Conservation (phyloP, 2,329 filamentous ascomycete genomes). For the Ophiocordyceps unilateralis region DNA sequence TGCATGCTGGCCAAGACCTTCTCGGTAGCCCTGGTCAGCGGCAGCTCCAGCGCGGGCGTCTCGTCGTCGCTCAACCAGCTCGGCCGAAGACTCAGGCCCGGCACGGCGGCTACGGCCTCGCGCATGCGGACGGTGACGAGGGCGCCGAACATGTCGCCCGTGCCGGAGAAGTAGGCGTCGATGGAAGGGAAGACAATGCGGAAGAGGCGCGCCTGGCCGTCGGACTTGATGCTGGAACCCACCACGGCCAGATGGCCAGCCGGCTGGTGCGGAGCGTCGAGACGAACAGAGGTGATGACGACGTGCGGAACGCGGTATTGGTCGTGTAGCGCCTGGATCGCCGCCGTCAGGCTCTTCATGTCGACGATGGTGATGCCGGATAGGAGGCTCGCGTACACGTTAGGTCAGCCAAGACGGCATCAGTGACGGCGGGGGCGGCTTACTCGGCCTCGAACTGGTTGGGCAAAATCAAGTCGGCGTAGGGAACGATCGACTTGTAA, state of each 20-base stretch:
- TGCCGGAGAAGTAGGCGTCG: constrained; percentile 89
- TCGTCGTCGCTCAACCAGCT: constrained; percentile 67
- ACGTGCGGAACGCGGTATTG: constrained; percentile 69
- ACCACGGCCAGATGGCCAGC: constrained; percentile 48
- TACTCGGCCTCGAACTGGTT: constrained; percentile 98
- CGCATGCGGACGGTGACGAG: constrained; percentile 75
- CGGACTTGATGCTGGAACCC: constrained; percentile 53
- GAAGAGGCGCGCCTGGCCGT: constrained; percentile 62
- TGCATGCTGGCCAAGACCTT: constrained; percentile 91
- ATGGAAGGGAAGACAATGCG: constrained; percentile 72
- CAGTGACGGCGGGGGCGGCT: constrained; percentile 13
- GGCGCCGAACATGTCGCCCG: constrained; percentile 96
- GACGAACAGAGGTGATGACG: constrained; percentile 75
- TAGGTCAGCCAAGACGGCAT: background rate
- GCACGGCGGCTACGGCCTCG: constrained; percentile 47
- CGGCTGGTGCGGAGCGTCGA: constrained; percentile 36
- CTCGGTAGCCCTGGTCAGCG: constrained; percentile 67
- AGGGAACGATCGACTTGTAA: constrained; percentile 61
- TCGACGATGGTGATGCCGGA: constrained; percentile 72
- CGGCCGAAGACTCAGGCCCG: constrained; percentile 28
- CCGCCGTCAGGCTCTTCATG: constrained; percentile 51
- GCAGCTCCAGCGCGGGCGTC: constrained; percentile 52
- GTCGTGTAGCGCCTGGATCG: constrained; percentile 62
- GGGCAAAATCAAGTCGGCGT: constrained; percentile 82
- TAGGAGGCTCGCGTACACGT: constrained; percentile 43